Evolutionary conservation across 2,329 filamentous ascomycete genomes (phyloP), one percentile per base, ranked within the genome.

Genomic region (Ceratocystis ficicola): DNA sequence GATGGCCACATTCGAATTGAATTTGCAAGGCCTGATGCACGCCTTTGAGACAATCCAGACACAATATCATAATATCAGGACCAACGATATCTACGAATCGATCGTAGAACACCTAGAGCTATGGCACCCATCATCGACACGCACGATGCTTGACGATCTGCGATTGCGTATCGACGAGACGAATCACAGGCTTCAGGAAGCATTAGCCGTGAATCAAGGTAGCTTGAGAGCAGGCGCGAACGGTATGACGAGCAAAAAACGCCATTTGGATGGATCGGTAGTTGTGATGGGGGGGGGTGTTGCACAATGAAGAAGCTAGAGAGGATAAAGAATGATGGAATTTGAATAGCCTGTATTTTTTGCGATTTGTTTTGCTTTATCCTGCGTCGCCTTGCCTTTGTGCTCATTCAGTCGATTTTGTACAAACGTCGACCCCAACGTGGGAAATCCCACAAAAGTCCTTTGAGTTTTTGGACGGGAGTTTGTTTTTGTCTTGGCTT

Each of bases 41-140:
- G n/a, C 62, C n/a, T 41, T 67, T 12, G 52, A 62, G 30, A 62
- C 66, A 4, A n/a, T 67, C 10, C 57, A 65, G 36, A 12, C 36
- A 6, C 66, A 65, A 41, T 67, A 55, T 30, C 59, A 57, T 22
- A 55, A 65, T 22, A n/a, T 67, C 3, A 57, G 63, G 25, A 48
- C 63, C 7, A 36, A 36, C 20, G 66, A 67, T n/a, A 50, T 67
- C 4, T 67, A 62, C 41, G 44, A 63, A n/a, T 41, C 66, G 7
- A 65, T 67, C n/a, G 57, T 67, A 4, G 66, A 67, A 36, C 63
- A 67, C 7, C 59, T 67, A 5, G 66, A 67, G 44, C 46, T 64
- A 25, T 67, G 65, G 62, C 65, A 67, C 52, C 65, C 65, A 20
- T 61, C 62, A n/a, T 67, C 65, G 3, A 67, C 62, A 7, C 62